Conservation (phyloP, 768 basidiomycete species). For the Clathrus columnatus region DNA sequence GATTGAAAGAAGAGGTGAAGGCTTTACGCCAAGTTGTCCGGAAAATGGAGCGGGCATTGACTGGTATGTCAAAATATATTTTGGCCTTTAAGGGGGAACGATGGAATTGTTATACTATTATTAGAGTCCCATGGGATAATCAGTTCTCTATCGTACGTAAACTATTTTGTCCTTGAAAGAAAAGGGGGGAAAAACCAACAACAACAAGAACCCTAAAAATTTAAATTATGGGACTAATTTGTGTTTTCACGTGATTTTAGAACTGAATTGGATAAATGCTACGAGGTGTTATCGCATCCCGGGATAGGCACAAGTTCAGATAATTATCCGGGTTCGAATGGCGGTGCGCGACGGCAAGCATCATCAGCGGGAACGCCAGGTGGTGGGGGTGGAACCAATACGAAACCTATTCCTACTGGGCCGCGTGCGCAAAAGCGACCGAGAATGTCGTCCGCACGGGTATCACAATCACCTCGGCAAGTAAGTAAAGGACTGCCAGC, state of each 20-base stretch:
- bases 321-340: conserved; percentile 29
- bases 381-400: conserved; percentile 24
- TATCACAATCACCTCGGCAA: conserved; percentile 20
- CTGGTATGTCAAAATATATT: conserved; percentile 39
- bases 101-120: conserved; percentile 4
- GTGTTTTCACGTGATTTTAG: conserved; percentile 33
- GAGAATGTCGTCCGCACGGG: conserved; percentile 48
- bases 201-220: too few relatives aligned
- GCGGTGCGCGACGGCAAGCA: conserved; percentile 32
- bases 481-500: not conserved
- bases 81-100: conserved; percentile 10
- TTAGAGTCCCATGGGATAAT: conserved; percentile 75
- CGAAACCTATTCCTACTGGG: conserved; percentile 63
- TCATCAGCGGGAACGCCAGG: conserved; percentile 16
- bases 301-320: conserved; percentile 24
- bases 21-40: conserved; percentile 58
- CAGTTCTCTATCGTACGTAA: conserved; percentile 58
- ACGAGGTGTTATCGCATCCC: conserved; percentile 44
- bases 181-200: too few relatives aligned
- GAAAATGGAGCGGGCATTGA: conserved; percentile 64
- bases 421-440: conserved; percentile 77
- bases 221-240: too few relatives aligned
- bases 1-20: conserved; percentile 72
- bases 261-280: conserved; percentile 68
- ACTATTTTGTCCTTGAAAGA: too few relatives aligned